Evolutionary conservation across 2,329 filamentous ascomycete species (phyloP).

Genomic region (Ophidiomyces ophidiicola): DNA sequence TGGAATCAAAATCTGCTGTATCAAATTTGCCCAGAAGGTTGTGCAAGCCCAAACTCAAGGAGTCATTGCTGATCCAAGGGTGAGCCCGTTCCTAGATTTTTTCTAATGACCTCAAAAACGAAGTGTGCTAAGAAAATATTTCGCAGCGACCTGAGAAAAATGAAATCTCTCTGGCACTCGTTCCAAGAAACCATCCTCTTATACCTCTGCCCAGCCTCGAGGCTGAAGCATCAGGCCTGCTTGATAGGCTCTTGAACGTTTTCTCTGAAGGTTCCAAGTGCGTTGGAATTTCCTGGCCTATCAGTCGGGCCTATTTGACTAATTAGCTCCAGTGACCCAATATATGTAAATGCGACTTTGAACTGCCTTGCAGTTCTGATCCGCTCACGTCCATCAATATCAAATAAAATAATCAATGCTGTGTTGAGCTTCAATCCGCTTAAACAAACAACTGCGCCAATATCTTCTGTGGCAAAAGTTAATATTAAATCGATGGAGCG

Average conservation of each 20-base stretch:
- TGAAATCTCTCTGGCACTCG: conserved; percentile 76
- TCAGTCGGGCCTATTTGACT: conserved; percentile 1
- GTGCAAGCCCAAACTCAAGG: conserved; percentile 86
- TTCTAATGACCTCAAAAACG: neutral
- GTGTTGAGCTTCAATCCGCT: conserved; percentile 87
- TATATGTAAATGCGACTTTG: conserved; percentile 80
- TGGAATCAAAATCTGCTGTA: conserved; percentile 78
- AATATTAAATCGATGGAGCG: conserved; percentile 90
- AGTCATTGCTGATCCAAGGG: conserved; percentile 65
- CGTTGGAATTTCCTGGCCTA: neutral
- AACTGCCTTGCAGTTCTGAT: conserved; percentile 78
- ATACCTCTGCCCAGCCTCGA: conserved; percentile 72
- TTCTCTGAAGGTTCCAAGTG: conserved; percentile 79
- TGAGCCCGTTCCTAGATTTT: conserved; percentile 37
- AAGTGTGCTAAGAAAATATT: conserved; percentile 14
- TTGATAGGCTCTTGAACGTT: conserved; percentile 75
- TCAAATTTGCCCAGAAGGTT: conserved; percentile 93
- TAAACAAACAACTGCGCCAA: conserved; percentile 60
- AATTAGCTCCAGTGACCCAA: conserved; percentile 53
- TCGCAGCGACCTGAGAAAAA: conserved; percentile 58
- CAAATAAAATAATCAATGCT: conserved; percentile 72
- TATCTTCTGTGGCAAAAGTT: conserved; percentile 68
- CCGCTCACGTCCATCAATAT: conserved; percentile 65
- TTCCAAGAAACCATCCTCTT: conserved; percentile 69
- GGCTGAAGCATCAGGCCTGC: conserved; percentile 78